A percentile compares a stretch with the other conserved stretches of the same genome.
These are phyloP conservation scores for Microbotryum scabiosae DNA, from an alignment of 1,284 basidiomycete species.

Conservation along the genomic window DNA sequence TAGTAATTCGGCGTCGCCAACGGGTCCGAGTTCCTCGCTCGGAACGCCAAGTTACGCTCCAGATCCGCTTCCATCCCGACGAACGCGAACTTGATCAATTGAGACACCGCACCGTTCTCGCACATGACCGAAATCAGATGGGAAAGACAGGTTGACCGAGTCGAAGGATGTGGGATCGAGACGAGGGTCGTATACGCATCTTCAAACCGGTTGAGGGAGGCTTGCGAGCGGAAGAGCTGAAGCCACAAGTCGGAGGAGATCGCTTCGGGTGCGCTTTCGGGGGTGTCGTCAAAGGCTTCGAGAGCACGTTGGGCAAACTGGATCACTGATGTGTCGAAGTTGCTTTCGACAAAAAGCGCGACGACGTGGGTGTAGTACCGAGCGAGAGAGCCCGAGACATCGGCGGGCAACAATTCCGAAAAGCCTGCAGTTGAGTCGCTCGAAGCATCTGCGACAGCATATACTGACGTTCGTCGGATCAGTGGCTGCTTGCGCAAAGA, in stretches of 20 bases:
- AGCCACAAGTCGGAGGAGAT: constrained; percentile 55
- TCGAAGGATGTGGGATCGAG: background rate
- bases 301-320: constrained; percentile 52
- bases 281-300: constrained; percentile 14
- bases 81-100: constrained; percentile 76
- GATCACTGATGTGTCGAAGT: constrained; percentile 55
- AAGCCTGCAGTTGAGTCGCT: constrained; percentile 3
- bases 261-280: constrained; percentile 10
- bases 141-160: constrained; percentile 58
- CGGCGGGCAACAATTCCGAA: constrained; percentile 5
- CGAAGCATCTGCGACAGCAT: background rate
- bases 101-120: constrained; percentile 71
- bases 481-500: too few species aligned
- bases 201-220: constrained; percentile 64
- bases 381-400: constrained; percentile 3
- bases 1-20: constrained; percentile 78
- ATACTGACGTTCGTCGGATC: too few species aligned
- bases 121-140: constrained; percentile 87
- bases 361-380: constrained; percentile 66
- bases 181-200: constrained; percentile 74
- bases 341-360: constrained; percentile 58
- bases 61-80: constrained; percentile 77
- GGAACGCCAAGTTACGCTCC: constrained; percentile 81
- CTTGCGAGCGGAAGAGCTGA: constrained; percentile 65
- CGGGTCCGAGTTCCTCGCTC: constrained; percentile 88